phyloP scores from a whole-genome alignment of 495 filamentous ascomycete species.

The Choiromyces venosus region DNA sequence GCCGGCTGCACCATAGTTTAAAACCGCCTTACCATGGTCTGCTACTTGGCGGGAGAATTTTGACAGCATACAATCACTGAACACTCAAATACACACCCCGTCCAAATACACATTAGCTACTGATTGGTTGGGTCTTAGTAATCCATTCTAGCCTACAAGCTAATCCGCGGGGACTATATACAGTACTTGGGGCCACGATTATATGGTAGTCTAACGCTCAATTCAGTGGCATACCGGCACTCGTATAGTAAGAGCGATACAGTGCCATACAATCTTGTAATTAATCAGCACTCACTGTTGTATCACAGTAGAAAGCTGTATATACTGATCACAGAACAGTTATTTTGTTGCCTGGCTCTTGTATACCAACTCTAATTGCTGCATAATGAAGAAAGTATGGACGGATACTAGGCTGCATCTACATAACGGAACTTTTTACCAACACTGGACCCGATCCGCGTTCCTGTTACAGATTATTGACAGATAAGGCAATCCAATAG shows the following conservation, averaged over 20 bases:
- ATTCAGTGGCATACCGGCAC: not conserved
- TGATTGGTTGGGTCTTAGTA: too few relatives aligned
- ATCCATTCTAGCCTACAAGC: too few relatives aligned
- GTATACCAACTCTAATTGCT: not conserved
- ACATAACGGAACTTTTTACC: not conserved
- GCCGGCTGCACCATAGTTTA: not conserved
- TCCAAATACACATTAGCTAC: too few relatives aligned
- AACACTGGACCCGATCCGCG: not conserved
- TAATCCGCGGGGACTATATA: too few relatives aligned
- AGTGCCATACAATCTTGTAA: not conserved
- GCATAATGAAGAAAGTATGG: not conserved
- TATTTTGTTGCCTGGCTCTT: not conserved
- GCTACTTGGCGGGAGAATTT: not conserved
- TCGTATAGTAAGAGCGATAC: not conserved
- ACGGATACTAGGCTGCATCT: not conserved
- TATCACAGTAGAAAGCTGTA: not conserved
- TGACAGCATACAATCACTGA: not conserved
- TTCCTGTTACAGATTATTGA: not conserved
- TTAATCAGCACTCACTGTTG: not conserved
- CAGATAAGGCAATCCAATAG: not conserved
- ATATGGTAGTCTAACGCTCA: not conserved
- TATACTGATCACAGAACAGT: not conserved
- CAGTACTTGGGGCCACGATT: too few relatives aligned
- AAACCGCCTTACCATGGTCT: slow-evolving; percentile 1
- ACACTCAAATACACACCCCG: too few relatives aligned